These are phyloP conservation scores for Starmerella sp. DNA, from an alignment of 805 yeast genomes.

Conservation along the genomic window DNA sequence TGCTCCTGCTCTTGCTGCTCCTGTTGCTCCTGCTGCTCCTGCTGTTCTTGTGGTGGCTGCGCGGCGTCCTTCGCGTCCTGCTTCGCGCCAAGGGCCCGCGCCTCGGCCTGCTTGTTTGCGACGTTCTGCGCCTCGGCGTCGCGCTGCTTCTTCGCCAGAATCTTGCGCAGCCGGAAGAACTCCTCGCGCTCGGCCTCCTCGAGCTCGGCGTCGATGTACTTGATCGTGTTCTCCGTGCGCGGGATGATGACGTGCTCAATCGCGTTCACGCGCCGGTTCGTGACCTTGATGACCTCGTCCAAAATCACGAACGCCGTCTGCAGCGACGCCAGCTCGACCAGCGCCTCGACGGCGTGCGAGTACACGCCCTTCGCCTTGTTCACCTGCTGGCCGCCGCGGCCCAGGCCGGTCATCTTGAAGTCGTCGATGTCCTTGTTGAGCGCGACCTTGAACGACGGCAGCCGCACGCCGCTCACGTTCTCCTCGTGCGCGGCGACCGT, in stretches of 20 bases:
- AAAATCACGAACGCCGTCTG: constrained; percentile 94
- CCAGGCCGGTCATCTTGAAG: constrained; percentile 91
- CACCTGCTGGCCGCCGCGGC: constrained; percentile 97
- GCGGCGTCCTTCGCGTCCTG: neutral
- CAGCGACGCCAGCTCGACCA: constrained; percentile 87
- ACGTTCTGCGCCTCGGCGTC: constrained; percentile 33
- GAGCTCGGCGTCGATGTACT: constrained; percentile 83
- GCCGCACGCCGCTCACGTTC: constrained; percentile 88
- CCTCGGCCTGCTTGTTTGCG: constrained; percentile 10
- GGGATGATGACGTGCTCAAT: constrained; percentile 97
- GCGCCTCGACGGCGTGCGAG: constrained; percentile 91
- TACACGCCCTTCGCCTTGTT: constrained; percentile 88
- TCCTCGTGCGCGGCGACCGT: constrained; percentile 86
- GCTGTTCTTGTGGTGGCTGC: constrained; percentile 12
- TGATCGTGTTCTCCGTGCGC: constrained; percentile 90
- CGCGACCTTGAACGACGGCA: constrained; percentile 84
- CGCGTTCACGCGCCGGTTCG: constrained; percentile 96
- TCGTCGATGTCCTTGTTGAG: constrained; percentile 81
- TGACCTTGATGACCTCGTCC: constrained; percentile 95
- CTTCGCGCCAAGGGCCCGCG: constrained; percentile 14
- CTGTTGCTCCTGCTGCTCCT: constrained; percentile 24
- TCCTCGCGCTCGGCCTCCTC: constrained; percentile 98
- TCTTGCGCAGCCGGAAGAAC: constrained; percentile 90
- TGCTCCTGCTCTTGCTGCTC: constrained; percentile 15
- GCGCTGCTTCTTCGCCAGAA: constrained; percentile 84